Evolutionary conservation across 495 filamentous ascomycete species (phyloP), one percentile per base, ranked within the genome.

Genomic region (Trichoderma orchidacearum): DNA sequence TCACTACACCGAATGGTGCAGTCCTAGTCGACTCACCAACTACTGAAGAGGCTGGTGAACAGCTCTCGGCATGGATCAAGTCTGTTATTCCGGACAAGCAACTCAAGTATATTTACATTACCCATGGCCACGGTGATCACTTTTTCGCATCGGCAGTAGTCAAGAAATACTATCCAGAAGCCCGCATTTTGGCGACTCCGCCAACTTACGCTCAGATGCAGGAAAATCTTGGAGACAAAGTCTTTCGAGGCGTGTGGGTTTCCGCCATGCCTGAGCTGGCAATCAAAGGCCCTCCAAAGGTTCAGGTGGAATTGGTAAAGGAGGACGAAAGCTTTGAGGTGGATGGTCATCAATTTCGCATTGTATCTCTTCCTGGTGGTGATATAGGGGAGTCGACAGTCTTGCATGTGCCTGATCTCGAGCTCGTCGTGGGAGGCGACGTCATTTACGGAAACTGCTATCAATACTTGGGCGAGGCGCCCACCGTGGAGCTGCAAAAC

Each of bases 91-190:
- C 60, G 1, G 51, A 60, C 54, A 69, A 66, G 30, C 64, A 62
- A 15, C 60, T 76, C 6, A 64, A 56, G 0, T 61, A 65, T 12
- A 66, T 78, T 23, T 76, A 74, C 61, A 64, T 76, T 51, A 74
- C 72, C 9, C 72, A 76, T 55, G 72, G 69, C n/a, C 72, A 76
- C 56, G 72, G 70, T 8, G 72, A 78, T 60, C 72, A 78, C 53
- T 78, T 64, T 59, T 75, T 72, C 55, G 68, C 68, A 11, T 28
- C 67, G 1, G 51, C 64, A 36, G 6, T 36, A 8, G n/a, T 36
- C 34, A 3, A 36, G 13, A 36, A 36, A n/a, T n/a, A n/a, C n/a
- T 36, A 8, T 36, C 34, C 34, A 3, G 13, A n/a, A n/a, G 34
- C 34, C 13, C 34, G 34, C 34, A 36, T 36, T n/a, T 15, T 7